Evolutionary conservation across 306 rosid species (phyloP), one percentile per base, ranked within the genome.

Genomic region (Casuarina glauca): DNA sequence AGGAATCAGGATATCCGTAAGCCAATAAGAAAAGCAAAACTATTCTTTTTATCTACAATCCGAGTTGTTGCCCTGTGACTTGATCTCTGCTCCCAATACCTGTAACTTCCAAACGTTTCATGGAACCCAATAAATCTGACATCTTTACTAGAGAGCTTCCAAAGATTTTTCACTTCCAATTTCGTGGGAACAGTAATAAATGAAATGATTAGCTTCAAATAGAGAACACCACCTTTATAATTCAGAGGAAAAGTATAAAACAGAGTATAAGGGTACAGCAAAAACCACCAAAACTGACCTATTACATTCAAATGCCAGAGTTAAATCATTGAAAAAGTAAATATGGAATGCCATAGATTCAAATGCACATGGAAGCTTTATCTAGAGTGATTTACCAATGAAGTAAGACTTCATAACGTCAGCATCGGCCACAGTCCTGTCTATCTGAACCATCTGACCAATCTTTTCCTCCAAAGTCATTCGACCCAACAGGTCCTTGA

Each of bases 401-500:
- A 80, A 91, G 78, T 83, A 84, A 26, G 77, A 80, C 68, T 78
- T 93, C 97, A 95, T 87, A 68, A 90, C 87, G 70, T 81, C 86
- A 5, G 57, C 84, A 85, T 78, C 81, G 78, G 99, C 97, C 76
- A 93, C 97, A 76, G 94, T 91, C 72, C 97, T 81, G 75, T 95
- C 99, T 84, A 95, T 95, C 82, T 95, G 99, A 73, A 82, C 80
- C 99, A 95, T 95, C 87, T 95, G 99, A 84, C 99, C 99, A 81
- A 95, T 93, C 78, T 95, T 95, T 88, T 95, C 99, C 73, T 91
- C 91, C 8, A 95, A 78, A 55, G 90, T 95, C 99, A 95, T 95
- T 79, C 93, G 79, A 74, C 74, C 46, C 74, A 93, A 77, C 82
- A 95, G 90, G 81, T 95, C 99, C 78, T 58, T 82, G 70, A 91